Conservation (phyloP, 1,284 basidiomycete species). For the Wallemia mellicola region DNA sequence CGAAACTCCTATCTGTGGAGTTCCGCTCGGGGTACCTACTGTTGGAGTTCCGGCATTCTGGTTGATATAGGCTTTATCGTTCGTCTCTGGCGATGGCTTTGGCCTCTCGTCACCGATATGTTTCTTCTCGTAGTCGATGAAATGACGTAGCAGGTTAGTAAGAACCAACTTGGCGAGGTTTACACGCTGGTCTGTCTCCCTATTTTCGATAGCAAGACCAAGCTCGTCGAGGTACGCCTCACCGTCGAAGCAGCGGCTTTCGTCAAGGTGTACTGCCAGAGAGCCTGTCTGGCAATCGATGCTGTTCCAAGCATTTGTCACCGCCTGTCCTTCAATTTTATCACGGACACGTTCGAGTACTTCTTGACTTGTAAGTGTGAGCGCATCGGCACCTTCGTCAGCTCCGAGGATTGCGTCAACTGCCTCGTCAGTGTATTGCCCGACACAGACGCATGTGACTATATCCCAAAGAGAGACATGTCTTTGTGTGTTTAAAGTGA, state of each 20-base stretch:
- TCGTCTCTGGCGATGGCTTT: constrained; percentile 1
- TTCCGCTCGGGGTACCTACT: constrained; percentile 6
- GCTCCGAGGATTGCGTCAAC: constrained; percentile 20
- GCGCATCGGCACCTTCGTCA: constrained; percentile 6
- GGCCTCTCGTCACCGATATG: constrained; percentile 8
- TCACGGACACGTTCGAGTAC: constrained; percentile 4
- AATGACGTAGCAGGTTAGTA: constrained; percentile 14
- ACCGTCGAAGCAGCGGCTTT: constrained; percentile 55
- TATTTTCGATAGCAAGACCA: no score
- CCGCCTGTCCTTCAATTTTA: background rate
- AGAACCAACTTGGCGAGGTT: constrained; percentile 18
- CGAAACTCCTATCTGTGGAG: constrained; percentile 19
- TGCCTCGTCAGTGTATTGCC: constrained; percentile 39
- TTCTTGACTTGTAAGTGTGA: constrained; percentile 15
- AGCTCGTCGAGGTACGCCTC: constrained; percentile 85
- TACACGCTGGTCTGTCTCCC: constrained; percentile 8
- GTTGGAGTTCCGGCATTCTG: background rate
- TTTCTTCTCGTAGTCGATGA: constrained; percentile 16
- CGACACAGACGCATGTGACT: constrained; percentile 42
- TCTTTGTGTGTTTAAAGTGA: constrained; percentile 64
- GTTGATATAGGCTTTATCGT: constrained; percentile 6
- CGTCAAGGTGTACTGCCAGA: constrained; percentile 59
- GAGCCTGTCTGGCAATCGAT: constrained; percentile 72
- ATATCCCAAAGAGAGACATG: constrained; percentile 83
- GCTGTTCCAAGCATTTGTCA: constrained; percentile 51